Conservation (phyloP, 2,329 filamentous ascomycete species). For the Pezicula carpinea region DNA sequence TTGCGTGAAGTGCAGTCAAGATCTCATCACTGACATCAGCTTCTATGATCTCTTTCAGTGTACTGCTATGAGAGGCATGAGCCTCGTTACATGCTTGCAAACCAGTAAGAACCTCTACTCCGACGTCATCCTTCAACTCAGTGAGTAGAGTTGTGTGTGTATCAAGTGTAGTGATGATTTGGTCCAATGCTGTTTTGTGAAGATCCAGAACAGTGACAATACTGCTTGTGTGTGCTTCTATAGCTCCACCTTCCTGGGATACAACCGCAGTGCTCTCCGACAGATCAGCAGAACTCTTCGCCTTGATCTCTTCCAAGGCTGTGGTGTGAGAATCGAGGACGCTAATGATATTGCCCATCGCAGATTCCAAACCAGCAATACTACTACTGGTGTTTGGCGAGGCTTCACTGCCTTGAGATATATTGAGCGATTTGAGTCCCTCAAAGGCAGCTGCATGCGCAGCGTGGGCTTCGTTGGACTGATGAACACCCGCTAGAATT, state of each 20-base stretch:
- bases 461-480: slow-evolving; percentile 22
- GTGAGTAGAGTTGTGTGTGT: slow-evolving; percentile 18
- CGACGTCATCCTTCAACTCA: slow-evolving; percentile 28
- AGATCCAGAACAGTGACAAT: slow-evolving; percentile 7
- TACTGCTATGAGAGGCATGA: slow-evolving; percentile 14
- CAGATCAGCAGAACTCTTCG: slow-evolving; percentile 5
- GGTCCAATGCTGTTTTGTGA: not conserved
- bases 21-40: slow-evolving; percentile 27
- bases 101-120: slow-evolving; percentile 26
- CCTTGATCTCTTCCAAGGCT: slow-evolving; percentile 12
- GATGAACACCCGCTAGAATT: slow-evolving; percentile 22
- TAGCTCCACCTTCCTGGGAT: not conserved
- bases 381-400: not conserved
- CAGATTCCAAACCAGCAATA: slow-evolving; percentile 1
- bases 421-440: slow-evolving; percentile 9
- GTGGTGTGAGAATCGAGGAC: slow-evolving; percentile 11
- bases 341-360: slow-evolving; percentile 8
- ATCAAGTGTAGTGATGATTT: slow-evolving; percentile 17
- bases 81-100: slow-evolving; percentile 20
- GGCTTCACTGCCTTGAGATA: not conserved
- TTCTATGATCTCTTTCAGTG: slow-evolving; percentile 22
- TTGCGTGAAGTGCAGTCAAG: slow-evolving; percentile 24
- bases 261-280: not conserved
- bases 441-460: slow-evolving; percentile 16
- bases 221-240: slow-evolving; percentile 6